Percentiles rank a stretch among this genome's conserved stretches.
Conservation (phyloP, 2,329 filamentous ascomycete genomes). For the Phialophora tarda region DNA sequence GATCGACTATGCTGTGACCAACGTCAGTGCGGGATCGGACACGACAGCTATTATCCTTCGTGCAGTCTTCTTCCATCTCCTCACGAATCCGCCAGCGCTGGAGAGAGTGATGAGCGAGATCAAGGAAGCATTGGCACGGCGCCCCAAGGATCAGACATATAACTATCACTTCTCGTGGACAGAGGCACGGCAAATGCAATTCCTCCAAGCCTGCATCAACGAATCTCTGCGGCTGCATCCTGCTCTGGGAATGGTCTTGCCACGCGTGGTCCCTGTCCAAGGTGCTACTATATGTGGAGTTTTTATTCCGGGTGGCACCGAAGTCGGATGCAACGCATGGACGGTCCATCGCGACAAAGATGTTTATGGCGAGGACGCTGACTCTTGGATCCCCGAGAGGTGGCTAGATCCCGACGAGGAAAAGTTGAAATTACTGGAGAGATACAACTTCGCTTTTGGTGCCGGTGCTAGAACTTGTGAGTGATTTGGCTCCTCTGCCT, state of each 20-base stretch:
- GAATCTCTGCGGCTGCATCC: neutral
- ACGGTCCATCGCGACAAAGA: neutral
- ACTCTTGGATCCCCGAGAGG: neutral
- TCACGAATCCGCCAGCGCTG: neutral
- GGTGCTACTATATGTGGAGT: neutral
- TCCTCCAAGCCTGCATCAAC: neutral
- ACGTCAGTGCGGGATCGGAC: neutral
- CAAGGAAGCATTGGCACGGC: too few relatives aligned
- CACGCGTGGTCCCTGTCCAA: neutral
- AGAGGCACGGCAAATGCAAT: neutral
- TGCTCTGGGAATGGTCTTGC: neutral
- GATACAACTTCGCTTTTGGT: too few relatives aligned
- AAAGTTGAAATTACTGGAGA: too few relatives aligned
- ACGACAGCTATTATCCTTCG: neutral
- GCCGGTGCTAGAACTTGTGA: too few relatives aligned
- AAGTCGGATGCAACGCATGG: neutral
- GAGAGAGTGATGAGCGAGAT: neutral
- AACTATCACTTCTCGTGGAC: neutral
- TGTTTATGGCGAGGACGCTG: neutral
- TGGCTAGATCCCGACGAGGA: neutral
- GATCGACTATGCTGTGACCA: too few relatives aligned
- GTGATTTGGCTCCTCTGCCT: too few relatives aligned
- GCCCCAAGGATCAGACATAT: too few relatives aligned
- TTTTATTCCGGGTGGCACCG: neutral
- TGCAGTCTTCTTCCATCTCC: neutral